phyloP scores from a whole-genome alignment of 1,284 basidiomycete genomes.

The Lignosus rhinocerotis region DNA sequence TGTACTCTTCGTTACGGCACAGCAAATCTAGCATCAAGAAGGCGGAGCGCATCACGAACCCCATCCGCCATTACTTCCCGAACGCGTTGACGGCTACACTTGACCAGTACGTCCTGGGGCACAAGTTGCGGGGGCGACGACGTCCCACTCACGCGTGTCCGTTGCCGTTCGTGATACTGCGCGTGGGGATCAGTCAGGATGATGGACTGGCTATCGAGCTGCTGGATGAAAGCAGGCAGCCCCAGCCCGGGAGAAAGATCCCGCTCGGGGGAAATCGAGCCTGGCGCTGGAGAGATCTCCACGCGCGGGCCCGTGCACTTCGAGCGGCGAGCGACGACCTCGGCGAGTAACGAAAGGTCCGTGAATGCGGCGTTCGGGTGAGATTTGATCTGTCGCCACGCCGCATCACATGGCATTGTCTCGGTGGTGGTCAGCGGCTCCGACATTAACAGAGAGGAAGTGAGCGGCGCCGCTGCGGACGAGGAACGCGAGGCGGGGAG shows the following conservation, averaged over 20 bases:
- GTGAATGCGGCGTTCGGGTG: conserved; percentile 87
- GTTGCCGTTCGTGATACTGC: conserved; percentile 49
- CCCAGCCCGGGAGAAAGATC: conserved; percentile 35
- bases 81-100: conserved; percentile 57
- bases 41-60: conserved; percentile 74
- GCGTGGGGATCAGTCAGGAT: conserved; percentile 55
- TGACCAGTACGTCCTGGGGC: conserved; percentile 58
- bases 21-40: conserved; percentile 72
- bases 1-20: conserved; percentile 14
- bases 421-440: conserved; percentile 36
- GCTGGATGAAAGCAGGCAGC: conserved; percentile 19
- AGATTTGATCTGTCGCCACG: conserved; percentile 85
- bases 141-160: conserved; percentile 37
- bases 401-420: conserved; percentile 79
- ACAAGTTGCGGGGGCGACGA: conserved; percentile 56
- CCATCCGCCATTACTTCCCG: conserved; percentile 77
- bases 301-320: conserved; percentile 76
- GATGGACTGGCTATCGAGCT: conserved; percentile 33
- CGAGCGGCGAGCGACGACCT: conserved; percentile 83
- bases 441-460: conserved; percentile 21
- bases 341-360: conserved; percentile 79
- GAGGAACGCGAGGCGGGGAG: neutral
- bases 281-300: conserved; percentile 61
- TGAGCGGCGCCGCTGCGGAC: conserved; percentile 9
- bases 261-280: conserved; percentile 47